These are phyloP conservation scores for Fusarium illudens DNA, from an alignment of 2,329 filamentous ascomycete species.

Conservation along the genomic window DNA sequence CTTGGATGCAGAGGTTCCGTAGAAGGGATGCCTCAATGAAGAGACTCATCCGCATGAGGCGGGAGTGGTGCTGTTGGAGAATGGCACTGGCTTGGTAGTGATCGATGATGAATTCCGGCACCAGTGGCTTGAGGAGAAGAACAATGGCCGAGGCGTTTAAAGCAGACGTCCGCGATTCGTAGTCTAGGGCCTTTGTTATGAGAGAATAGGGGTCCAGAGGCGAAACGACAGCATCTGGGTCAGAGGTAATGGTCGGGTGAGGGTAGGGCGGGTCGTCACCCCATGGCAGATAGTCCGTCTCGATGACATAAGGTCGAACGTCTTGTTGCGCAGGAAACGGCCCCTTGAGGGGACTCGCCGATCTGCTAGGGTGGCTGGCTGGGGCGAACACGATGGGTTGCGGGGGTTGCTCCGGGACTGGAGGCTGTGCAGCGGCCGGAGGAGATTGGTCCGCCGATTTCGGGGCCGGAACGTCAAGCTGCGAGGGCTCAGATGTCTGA, in stretches of 20 bases:
- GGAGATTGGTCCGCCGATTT: conserved; percentile 19
- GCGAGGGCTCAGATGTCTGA: conserved; percentile 44
- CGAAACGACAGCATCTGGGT: conserved; percentile 28
- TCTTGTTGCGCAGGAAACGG: conserved; percentile 48
- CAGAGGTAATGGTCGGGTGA: conserved; percentile 46
- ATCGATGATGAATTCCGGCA: conserved; percentile 65
- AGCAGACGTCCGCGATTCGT: conserved; percentile 64
- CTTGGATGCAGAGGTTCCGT: conserved; percentile 67
- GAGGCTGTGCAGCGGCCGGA: neutral
- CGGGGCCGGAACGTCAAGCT: conserved; percentile 21
- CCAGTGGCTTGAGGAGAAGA: conserved; percentile 65
- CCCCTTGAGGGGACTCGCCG: conserved; percentile 41
- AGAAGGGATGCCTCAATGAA: conserved; percentile 69
- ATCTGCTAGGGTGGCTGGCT: conserved; percentile 23
- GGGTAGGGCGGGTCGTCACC: conserved; percentile 64
- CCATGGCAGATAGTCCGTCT: conserved; percentile 69
- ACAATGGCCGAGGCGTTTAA: conserved; percentile 69
- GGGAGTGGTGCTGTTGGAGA: conserved; percentile 66
- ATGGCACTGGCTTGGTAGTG: conserved; percentile 63
- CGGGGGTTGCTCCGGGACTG: neutral
- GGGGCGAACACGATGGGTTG: conserved; percentile 26
- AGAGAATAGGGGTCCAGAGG: conserved; percentile 66
- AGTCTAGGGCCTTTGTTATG: conserved; percentile 62
- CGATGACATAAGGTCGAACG: conserved; percentile 55
- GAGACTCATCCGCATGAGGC: conserved; percentile 66